Percentiles rank a stretch among this genome's conserved stretches.
Conservation (phyloP, 768 basidiomycete species). For the Leccinum imitatum region DNA sequence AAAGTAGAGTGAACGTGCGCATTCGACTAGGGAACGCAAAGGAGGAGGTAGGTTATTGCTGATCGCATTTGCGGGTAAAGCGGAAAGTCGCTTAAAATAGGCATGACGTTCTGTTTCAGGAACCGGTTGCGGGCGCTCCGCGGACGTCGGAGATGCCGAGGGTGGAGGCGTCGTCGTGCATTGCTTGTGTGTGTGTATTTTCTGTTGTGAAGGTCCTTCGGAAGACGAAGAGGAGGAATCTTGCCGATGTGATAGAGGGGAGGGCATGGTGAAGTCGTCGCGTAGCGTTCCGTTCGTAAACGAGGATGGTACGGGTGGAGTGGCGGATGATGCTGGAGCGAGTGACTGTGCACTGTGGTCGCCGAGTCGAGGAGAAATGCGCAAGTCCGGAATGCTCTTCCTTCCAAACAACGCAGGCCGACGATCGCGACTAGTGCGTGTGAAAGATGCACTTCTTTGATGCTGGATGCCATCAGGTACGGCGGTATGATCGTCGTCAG, state of each 20-base stretch:
- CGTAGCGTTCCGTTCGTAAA: slow-evolving; percentile 13
- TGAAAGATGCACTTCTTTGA: slow-evolving; percentile 52
- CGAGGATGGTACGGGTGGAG: slow-evolving; percentile 12
- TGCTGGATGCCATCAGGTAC: slow-evolving; percentile 36
- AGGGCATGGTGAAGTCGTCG: slow-evolving; percentile 38
- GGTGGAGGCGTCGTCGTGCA: slow-evolving; percentile 33
- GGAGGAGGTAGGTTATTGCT: slow-evolving; percentile 68
- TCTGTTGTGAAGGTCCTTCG: slow-evolving; percentile 26
- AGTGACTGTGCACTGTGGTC: slow-evolving; percentile 26
- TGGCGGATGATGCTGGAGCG: slow-evolving; percentile 19
- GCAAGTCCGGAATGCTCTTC: slow-evolving; percentile 87
- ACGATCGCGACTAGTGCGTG: slow-evolving; percentile 36
- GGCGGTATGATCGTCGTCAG: slow-evolving; percentile 42
- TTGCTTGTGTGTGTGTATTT: slow-evolving; percentile 21
- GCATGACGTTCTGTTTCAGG: slow-evolving; percentile 81
- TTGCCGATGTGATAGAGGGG: slow-evolving; percentile 42
- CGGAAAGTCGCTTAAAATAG: slow-evolving; percentile 92
- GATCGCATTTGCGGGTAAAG: slow-evolving; percentile 59
- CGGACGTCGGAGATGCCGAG: slow-evolving; percentile 40
- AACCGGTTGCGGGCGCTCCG: slow-evolving; percentile 38
- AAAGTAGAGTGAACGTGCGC: slow-evolving; percentile 90
- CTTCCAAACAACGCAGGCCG: slow-evolving; percentile 51
- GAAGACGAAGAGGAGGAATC: slow-evolving; percentile 46
- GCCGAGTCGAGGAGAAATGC: slow-evolving; percentile 46
- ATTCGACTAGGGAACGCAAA: slow-evolving; percentile 73